A percentile compares a stretch with the other conserved stretches of the same genome.
Conservation (phyloP, 176 grass and related monocot genomes). For the Eremochloa ophiuroides region DNA sequence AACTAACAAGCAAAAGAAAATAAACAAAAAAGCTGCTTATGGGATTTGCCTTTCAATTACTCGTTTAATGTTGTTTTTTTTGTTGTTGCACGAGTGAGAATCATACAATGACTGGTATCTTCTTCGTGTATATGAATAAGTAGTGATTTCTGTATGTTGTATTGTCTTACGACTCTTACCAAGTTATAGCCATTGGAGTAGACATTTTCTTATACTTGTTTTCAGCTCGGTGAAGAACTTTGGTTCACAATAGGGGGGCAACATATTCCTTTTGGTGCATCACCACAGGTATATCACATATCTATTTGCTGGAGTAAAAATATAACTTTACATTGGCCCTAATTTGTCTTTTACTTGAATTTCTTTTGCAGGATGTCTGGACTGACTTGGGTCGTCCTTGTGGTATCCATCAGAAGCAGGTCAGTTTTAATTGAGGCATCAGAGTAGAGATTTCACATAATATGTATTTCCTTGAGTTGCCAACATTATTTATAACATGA, state of each 20-base stretch:
- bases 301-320: neutral
- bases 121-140: neutral
- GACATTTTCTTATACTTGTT: neutral
- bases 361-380: slow-evolving; percentile 78
- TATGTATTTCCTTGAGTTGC: neutral
- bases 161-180: neutral
- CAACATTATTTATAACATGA: neutral
- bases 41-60: neutral
- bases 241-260: slow-evolving; percentile 85
- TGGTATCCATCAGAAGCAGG: slow-evolving; percentile 97
- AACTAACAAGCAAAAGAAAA: neutral
- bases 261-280: slow-evolving; percentile 94
- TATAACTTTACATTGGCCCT: neutral
- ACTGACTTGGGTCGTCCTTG: slow-evolving; percentile 87
- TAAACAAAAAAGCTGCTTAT: neutral
- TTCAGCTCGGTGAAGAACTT: slow-evolving; percentile 93
- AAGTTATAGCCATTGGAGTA: slow-evolving; percentile 1
- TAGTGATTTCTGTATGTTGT: neutral
- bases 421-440: slow-evolving; percentile 17
- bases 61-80: neutral
- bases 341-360: slow-evolving; percentile 20
- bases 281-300: slow-evolving; percentile 60
- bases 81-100: neutral
- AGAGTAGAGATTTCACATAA: neutral
- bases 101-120: neutral